Percentiles rank a stretch among this genome's conserved stretches.
phyloP scores from a whole-genome alignment of 805 yeast species.

The Tetrapisispora pingtungensis region DNA sequence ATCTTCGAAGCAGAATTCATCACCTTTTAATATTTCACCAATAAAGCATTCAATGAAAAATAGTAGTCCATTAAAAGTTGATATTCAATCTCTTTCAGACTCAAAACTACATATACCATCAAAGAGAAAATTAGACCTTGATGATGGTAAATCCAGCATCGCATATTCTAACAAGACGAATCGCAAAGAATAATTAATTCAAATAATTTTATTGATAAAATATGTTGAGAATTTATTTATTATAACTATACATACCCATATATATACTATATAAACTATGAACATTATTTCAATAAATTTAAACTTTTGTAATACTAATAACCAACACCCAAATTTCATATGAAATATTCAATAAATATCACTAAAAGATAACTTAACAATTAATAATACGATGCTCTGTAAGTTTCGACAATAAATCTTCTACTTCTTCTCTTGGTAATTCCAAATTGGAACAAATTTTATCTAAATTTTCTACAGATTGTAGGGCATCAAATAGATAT shows the following conservation, averaged over 20 bases:
- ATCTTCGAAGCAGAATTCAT: constrained; percentile 3
- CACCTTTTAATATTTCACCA: neutral
- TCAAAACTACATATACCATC: neutral
- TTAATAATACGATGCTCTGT: constrained; percentile 44
- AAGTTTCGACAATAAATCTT: constrained; percentile 35
- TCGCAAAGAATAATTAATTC: neutral
- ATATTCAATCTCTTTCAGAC: neutral
- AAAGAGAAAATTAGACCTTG: neutral
- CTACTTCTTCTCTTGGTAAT: constrained; percentile 46
- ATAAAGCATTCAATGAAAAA: neutral
- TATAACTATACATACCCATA: too few species aligned
- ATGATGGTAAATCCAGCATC: neutral
- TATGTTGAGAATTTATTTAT: too few species aligned
- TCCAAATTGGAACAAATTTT: constrained; percentile 61
- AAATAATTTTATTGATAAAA: too few species aligned
- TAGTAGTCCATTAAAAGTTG: neutral
- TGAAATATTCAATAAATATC: too few species aligned
- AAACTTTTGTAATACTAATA: constrained; percentile 2
- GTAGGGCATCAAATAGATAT: constrained; percentile 36
- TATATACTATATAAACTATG: too few species aligned
- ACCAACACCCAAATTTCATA: too few species aligned
- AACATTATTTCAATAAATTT: too few species aligned
- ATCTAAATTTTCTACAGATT: constrained; percentile 48
- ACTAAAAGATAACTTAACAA: constrained; percentile 13
- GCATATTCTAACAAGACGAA: neutral